A percentile compares a stretch with the other conserved stretches of the same genome.
Evolutionary conservation across 768 basidiomycete genomes (phyloP).

Genomic region (Podaxis sp.): DNA sequence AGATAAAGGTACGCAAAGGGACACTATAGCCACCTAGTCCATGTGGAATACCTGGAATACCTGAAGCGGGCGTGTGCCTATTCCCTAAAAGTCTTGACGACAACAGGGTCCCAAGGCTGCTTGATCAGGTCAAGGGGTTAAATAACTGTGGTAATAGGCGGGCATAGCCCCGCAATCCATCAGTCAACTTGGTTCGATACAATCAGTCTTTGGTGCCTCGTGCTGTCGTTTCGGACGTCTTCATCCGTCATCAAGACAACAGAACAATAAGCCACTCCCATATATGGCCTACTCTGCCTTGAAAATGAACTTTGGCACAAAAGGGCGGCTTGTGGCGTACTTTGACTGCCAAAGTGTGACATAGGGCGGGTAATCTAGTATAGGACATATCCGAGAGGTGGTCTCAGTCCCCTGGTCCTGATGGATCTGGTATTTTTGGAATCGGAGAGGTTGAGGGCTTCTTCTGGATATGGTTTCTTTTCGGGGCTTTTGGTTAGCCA

Average conservation of each 20-base stretch:
- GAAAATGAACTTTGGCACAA: not conserved
- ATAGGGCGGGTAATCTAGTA: not conserved
- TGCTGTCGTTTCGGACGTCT: constrained; percentile 10
- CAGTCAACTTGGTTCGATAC: constrained; percentile 15
- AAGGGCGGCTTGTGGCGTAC: not conserved
- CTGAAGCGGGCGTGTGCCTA: not conserved
- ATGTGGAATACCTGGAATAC: not conserved
- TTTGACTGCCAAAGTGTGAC: constrained; percentile 16
- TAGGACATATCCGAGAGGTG: not conserved
- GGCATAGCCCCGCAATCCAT: constrained; percentile 11
- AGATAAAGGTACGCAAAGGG: not conserved
- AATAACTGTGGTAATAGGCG: constrained; percentile 3
- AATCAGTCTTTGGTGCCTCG: constrained; percentile 11
- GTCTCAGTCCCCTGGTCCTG: constrained; percentile 10
- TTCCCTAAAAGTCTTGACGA: not conserved
- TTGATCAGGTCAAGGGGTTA: constrained; percentile 5
- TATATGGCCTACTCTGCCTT: not conserved
- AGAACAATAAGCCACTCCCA: constrained; percentile 11
- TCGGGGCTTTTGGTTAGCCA: constrained; percentile 9
- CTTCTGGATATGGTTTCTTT: constrained; percentile 1
- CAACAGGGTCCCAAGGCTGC: not conserved
- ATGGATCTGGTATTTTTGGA: constrained; percentile 16
- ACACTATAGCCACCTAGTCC: not conserved
- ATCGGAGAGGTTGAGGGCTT: constrained; percentile 3
- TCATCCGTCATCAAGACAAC: constrained; percentile 12